These are phyloP conservation scores for Picocystis sp. DNA, from an alignment of 163 green algal genomes.

Conservation along the genomic window DNA sequence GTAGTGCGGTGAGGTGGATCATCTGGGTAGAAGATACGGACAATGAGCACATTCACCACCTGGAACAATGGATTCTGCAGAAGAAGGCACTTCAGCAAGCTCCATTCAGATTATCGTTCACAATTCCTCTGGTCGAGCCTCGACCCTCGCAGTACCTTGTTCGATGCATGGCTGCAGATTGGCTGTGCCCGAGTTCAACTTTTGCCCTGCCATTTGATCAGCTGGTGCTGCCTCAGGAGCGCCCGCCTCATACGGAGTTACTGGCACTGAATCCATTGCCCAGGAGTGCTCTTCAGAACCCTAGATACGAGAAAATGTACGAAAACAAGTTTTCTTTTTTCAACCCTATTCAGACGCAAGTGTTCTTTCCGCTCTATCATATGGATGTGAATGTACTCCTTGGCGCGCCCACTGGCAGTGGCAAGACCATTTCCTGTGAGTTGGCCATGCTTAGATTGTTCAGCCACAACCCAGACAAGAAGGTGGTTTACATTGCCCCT, in stretches of 20 bases:
- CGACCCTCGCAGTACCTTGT: slow-evolving; percentile 30
- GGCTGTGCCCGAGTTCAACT: slow-evolving; percentile 8
- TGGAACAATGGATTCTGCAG: slow-evolving; percentile 52
- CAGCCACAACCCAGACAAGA: slow-evolving; percentile 40
- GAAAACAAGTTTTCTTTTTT: slow-evolving; percentile 72
- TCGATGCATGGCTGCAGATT: neutral
- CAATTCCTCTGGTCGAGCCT: slow-evolving; percentile 88
- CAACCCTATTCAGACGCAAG: slow-evolving; percentile 93
- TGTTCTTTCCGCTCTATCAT: slow-evolving; percentile 92
- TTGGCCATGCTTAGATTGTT: slow-evolving; percentile 80
- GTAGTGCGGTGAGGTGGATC: slow-evolving; percentile 40
- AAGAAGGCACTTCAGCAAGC: slow-evolving; percentile 48
- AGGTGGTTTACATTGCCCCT: slow-evolving; percentile 65
- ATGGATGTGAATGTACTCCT: slow-evolving; percentile 87
- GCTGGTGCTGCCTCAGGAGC: slow-evolving; percentile 1
- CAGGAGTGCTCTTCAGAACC: slow-evolving; percentile 48
- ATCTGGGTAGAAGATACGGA: slow-evolving; percentile 82
- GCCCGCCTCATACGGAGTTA: slow-evolving; percentile 50
- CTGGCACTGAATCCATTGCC: slow-evolving; percentile 85
- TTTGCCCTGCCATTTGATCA: slow-evolving; percentile 11
- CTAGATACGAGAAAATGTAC: slow-evolving; percentile 59
- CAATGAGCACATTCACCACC: slow-evolving; percentile 87
- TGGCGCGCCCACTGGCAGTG: slow-evolving; percentile 78
- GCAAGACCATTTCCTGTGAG: slow-evolving; percentile 88
- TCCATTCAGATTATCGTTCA: slow-evolving; percentile 50